Evolutionary conservation across 2,329 filamentous ascomycete genomes (phyloP), one percentile per base, ranked within the genome.

Genomic region (Colletotrichum sidae): DNA sequence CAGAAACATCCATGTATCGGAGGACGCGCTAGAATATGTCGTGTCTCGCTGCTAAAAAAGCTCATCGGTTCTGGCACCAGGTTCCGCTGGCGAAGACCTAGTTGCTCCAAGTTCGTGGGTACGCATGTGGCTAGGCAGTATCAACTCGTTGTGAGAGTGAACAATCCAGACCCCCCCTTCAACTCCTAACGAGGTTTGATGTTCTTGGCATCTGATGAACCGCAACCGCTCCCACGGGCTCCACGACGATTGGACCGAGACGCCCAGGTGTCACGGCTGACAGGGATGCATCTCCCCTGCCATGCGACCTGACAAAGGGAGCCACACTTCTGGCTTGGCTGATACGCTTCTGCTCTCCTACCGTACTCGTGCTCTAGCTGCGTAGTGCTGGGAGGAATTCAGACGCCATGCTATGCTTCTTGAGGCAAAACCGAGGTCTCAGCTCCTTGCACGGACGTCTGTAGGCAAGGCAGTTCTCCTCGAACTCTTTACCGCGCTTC

Each of bases 11-110:
- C 53, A 33, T 13, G 15, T 55, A 55, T 25, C 25, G 4, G 6
- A 46, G 51, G 38, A 51, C 42, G 38, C 55, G 46, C 55, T 51
- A 58, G 55, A 58, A 58, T 51, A 58, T 37, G 55, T 50, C 9
- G 55, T 50, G 55, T 57, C 55, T 57, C 44, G 37, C 37, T 34
- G 4, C 25, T 25, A 25, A 15, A 15, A 5, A 17, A 47, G 39
- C 38, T 51, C 37, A 51, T 56, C 34, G 42, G 25, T 34, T 35
- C 38, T 51, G 45, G 13, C 8, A 44, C 37, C 44, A 58, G 55
- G 50, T 50, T 25, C 55, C 46, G 55, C 50, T 38, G 55, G 55
- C 45, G 3, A 25, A 25, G 2, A 25, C 25, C 25, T 51, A 58
- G 46, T 58, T 50, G 42, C 38, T 11, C 15, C 10, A 34, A 15